Evolutionary conservation across 768 basidiomycete genomes (phyloP), one percentile per base, ranked within the genome.

Genomic region (Suillus hirtellus): DNA sequence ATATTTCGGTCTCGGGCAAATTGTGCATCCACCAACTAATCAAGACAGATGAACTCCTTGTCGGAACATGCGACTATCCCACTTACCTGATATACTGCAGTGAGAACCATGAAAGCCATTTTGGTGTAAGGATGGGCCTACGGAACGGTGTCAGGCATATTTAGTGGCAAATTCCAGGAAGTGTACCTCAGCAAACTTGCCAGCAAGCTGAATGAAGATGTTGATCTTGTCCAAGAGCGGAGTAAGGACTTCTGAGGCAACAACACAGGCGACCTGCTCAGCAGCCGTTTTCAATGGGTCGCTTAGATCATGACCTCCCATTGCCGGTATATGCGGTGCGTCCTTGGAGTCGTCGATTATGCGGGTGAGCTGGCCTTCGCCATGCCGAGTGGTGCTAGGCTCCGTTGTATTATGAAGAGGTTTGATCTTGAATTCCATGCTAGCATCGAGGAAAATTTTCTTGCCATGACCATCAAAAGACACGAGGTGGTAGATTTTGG

Each of bases 91-190:
- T 60, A 38, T 37, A 37, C 56, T 19, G 60, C 53, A 31, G 27
- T 43, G 31, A 66, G 60, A 2, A 65, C 17, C 19, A 46, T 50
- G 17, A 44, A 46, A 3, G 65, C 65, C 60, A 65, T 65, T 42
- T 65, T 65, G 9, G 42, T 64, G 37, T 66, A 66, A 14, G 65
- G 65, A 52, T 66, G 65, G 42, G 64, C 64, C 65, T 66, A 43
- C 11, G 17, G 34, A 62, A 12, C 15, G 31, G 38, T 15, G 50
- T 64, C 19, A 53, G 55, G 5, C 4, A 50, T 19, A 11, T 34
- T 6, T 5, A 47, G n/a, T 52, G 24, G 15, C 7, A n/a, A 58
- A 24, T n/a, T 35, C 54, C 54, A 52, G 31, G 11, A n/a, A 11
- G 10, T 17, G 17, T 27, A 59, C 64, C 40, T 63, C 64, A 43